Base-by-base conservation (phyloP, 306 rosid species). In the Fagus crenata region DNA sequence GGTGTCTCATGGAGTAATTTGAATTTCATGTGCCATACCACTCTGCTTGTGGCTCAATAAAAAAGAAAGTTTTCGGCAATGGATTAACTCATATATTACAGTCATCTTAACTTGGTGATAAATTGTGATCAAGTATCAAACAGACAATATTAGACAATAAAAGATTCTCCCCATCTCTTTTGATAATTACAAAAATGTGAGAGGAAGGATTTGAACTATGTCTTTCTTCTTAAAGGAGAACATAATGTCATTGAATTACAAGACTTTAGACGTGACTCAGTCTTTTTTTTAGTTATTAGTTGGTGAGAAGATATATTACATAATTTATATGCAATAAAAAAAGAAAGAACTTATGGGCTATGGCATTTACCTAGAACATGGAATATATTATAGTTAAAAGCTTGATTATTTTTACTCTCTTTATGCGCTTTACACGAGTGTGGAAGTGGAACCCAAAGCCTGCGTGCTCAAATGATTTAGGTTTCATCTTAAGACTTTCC, bases 391-490 rank as follows among this genome's bases (percentile, higher is more conserved):
- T 22, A 39, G 70, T 53, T 65, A 33, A 60, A 40, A 78, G 77
- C 56, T 7, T 60, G 67, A 60, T 32, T 33, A 56, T 32, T 15
- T 55, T 75, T 69, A 75, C 76, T 72, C 71, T 60, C 75, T 86
- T 79, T 76, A 32, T 49, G 65, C 60, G 53, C 35, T 73, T 59
- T 77, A 37, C 81, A 87, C 73, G 84, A 64, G 72, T 60, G 82
- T 77, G 77, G 31, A 80, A 77, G 76, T 77, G 84, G 74, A 82
- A 71, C 28, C 60, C 55, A 49, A 80, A 65, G 69, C 73, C 71
- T 55, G 53, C 79, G 76, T 78, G 74, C 58, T 67, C 33, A 70
- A 80, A 74, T 84, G 83, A 84, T 84, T 78, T 59, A 60, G 67
- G 64, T 80, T 87, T 76, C 72, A 35, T 79, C 75, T 60, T 65